Percentiles rank a stretch among this genome's conserved stretches.
phyloP scores from a whole-genome alignment of 1,139 yeast genomes.

The Candida labiduridarum region DNA sequence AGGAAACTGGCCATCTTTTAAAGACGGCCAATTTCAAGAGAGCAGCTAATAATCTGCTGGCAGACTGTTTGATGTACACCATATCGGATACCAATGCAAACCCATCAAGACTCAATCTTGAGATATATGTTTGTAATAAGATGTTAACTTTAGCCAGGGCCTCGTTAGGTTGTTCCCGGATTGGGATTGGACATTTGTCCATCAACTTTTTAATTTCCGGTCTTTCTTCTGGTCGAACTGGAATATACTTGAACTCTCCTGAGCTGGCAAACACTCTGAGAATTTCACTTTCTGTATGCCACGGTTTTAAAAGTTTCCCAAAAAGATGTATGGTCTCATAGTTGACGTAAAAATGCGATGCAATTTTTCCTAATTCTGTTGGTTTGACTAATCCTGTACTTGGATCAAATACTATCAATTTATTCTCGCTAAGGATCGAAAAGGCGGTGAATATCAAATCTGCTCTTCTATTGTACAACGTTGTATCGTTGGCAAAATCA shows the following conservation, averaged over 20 bases:
- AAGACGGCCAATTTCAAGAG: constrained; percentile 74
- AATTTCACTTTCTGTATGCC: constrained; percentile 71
- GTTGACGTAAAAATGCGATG: constrained; percentile 84
- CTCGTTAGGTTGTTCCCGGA: constrained; percentile 70
- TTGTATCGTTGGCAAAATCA: constrained; percentile 44
- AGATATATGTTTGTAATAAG: constrained; percentile 81
- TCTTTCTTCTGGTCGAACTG: constrained; percentile 86
- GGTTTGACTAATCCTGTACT: constrained; percentile 47
- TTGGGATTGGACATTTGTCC: constrained; percentile 83
- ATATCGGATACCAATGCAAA: constrained; percentile 92
- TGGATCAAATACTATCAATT: constrained; percentile 61
- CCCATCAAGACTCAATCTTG: constrained; percentile 75
- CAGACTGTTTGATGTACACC: constrained; percentile 92
- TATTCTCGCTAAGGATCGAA: constrained; percentile 52
- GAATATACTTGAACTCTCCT: constrained; percentile 81
- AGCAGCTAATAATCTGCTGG: constrained; percentile 86
- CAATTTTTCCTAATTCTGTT: constrained; percentile 81
- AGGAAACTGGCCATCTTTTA: constrained; percentile 73
- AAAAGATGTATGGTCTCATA: constrained; percentile 71
- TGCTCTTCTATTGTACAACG: constrained; percentile 47
- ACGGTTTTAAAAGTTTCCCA: constrained; percentile 61
- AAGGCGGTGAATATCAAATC: constrained; percentile 83
- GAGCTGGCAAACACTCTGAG: constrained; percentile 77
- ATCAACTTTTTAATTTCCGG: constrained; percentile 70
- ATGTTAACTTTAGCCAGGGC: constrained; percentile 81